Evolutionary conservation across 23 red algal species (phyloP), one percentile per base, ranked within the genome.

Genomic region (Pyropia yezoensis): DNA sequence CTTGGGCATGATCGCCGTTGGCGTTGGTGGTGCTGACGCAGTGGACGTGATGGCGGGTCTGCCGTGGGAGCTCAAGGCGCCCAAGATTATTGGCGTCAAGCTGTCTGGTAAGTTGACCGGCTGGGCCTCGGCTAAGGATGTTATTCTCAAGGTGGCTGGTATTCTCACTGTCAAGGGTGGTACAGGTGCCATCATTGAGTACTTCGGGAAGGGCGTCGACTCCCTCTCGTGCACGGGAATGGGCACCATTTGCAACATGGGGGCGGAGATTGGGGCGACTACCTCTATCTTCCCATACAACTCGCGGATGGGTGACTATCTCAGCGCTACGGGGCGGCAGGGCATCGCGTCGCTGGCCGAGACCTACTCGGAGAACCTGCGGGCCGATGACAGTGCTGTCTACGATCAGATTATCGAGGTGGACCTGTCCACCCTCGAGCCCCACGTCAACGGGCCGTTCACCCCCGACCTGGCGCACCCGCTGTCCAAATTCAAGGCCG

Each of bases 1-100:
- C 17, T 57, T 98, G 56, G 94, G 94, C 33, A 89, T 83, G 61
- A 83, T 80, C 50, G 94, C 94, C 7, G 71, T 98, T 53, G 94
- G 94, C 18, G 94, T 98, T 65, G 94, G 94, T 45, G 94, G 94
- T 49, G 94, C 94, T 18, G 94, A 98, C 80, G 94, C 94, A 57
- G 94, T 98, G 28, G 94, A 98, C 77, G 94, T 98, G 32, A 98
- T 98, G 94, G 94, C 84, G 47, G 94, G 94, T 11, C 77, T 98
- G 18, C 76, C 94, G 21, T 98, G 94, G 94, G 94, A 98, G 76
- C 52, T 98, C 33, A 98, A 98, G 70, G 94, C 94, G 25, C 94
- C 94, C 15, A 89, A 87, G 24, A 80, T 98, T 47, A 91, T 91
- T 66, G 94, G 94, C 17, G 94, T 98, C 74, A 88, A 89, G 33